A percentile compares a stretch with the other conserved stretches of the same genome.
Conservation (phyloP, 768 basidiomycete species). For the Tulasnella sp. region DNA sequence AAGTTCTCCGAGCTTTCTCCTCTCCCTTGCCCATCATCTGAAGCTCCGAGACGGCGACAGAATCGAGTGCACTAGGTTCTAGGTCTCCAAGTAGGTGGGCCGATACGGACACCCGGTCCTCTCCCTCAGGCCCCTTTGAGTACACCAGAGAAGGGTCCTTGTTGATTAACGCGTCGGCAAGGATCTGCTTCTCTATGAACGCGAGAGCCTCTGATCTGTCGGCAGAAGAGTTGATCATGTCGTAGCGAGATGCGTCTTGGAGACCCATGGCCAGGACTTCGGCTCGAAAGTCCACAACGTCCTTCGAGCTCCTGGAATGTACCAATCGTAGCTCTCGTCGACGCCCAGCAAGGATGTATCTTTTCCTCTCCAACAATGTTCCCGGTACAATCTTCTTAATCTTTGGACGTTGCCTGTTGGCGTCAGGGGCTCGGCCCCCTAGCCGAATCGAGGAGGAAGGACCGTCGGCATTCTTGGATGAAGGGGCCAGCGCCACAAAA, state of each 20-base stretch:
- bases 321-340: conserved; percentile 5
- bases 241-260: not conserved
- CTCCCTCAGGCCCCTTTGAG: not conserved
- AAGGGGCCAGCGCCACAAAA: conserved; percentile 10
- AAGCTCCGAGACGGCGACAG: too few species aligned
- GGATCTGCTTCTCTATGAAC: conserved; percentile 1
- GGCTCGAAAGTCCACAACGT: not conserved
- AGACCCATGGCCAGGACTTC: conserved; percentile 7
- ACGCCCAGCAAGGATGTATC: conserved; percentile 14
- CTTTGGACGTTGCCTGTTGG: not conserved
- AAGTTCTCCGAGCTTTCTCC: not conserved
- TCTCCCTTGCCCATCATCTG: too few species aligned
- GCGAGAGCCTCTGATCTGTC: not conserved
- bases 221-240: not conserved
- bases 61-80: not conserved
- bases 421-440: not conserved
- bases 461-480: not conserved
- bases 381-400: conserved; percentile 7
- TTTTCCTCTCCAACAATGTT: conserved; percentile 7
- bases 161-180: conserved; percentile 5
- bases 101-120: conserved; percentile 3
- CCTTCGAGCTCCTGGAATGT: not conserved
- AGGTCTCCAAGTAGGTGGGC: too few species aligned
- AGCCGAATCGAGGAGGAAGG: conserved; percentile 4
- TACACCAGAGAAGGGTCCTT: conserved; percentile 9